These are phyloP conservation scores for Pontederia paniculata DNA, from an alignment of 176 grass and related monocot species.

Conservation along the genomic window DNA sequence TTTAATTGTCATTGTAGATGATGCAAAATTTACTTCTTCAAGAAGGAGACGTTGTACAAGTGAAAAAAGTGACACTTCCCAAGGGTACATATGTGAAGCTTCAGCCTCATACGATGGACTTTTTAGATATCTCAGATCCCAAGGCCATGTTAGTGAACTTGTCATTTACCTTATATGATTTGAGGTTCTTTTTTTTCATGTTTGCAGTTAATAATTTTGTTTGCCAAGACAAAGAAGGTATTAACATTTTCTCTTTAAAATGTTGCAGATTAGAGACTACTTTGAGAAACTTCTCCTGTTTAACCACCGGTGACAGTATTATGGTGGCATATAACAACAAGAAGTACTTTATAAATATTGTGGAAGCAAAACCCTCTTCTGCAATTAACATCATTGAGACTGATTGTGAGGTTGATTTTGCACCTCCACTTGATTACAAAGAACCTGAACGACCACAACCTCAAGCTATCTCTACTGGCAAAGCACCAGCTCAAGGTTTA, in stretches of 20 bases:
- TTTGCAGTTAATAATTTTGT: background rate
- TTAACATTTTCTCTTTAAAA: background rate
- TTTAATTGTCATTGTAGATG: conserved; percentile 48
- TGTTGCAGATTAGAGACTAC: conserved; percentile 81
- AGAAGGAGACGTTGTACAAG: conserved; percentile 86
- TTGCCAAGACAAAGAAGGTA: background rate
- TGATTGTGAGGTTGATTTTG: conserved; percentile 99
- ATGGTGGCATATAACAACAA: conserved; percentile 99
- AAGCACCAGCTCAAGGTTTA: conserved; percentile 28
- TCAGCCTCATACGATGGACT: conserved; percentile 95
- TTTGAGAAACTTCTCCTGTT: conserved; percentile 83
- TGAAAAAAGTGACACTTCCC: conserved; percentile 91
- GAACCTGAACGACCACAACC: conserved; percentile 56
- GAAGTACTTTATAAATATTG: conserved; percentile 98
- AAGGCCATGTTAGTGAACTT: conserved; percentile 86
- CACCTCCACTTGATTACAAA: conserved; percentile 90
- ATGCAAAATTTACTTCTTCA: conserved; percentile 99
- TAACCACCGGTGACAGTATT: conserved; percentile 93
- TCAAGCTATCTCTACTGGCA: conserved; percentile 24
- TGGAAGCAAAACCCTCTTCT: conserved; percentile 84
- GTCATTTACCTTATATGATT: conserved; percentile 15
- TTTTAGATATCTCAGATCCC: conserved; percentile 90
- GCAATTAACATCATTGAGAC: conserved; percentile 98
- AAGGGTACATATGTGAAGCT: conserved; percentile 99
- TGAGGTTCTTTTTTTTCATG: background rate